These are phyloP conservation scores for Hippophae tibetana DNA, from an alignment of 306 rosid species.

Conservation along the genomic window DNA sequence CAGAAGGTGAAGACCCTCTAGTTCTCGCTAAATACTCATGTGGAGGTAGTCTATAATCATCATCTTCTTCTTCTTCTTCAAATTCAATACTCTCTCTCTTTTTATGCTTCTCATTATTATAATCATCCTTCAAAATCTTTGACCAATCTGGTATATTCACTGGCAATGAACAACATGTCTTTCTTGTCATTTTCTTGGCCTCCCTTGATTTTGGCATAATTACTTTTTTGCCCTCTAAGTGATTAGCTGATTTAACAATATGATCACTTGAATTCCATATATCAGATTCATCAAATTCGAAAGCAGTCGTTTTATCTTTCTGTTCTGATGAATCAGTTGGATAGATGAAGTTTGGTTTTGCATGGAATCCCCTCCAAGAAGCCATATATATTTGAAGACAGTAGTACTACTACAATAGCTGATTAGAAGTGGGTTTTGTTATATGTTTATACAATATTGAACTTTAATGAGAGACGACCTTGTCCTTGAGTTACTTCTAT, in stretches of 20 bases:
- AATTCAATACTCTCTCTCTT: slow-evolving; percentile 18
- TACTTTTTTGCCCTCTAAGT: too few relatives aligned
- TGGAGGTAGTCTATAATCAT: slow-evolving; percentile 45
- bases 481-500: neutral
- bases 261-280: slow-evolving; percentile 20
- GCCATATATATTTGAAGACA: slow-evolving; percentile 39
- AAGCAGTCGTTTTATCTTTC: slow-evolving; percentile 2
- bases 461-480: neutral
- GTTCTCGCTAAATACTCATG: slow-evolving; percentile 76
- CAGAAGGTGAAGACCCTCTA: slow-evolving; percentile 71
- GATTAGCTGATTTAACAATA: too few relatives aligned
- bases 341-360: slow-evolving; percentile 36
- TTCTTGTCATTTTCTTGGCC: slow-evolving; percentile 7
- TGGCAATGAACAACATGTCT: slow-evolving; percentile 47
- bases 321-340: slow-evolving; percentile 10
- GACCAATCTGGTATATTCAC: slow-evolving; percentile 82
- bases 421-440: neutral
- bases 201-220: too few relatives aligned
- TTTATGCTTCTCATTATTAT: slow-evolving; percentile 20
- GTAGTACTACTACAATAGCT: neutral
- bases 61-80: neutral
- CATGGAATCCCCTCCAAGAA: slow-evolving; percentile 40
- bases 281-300: slow-evolving; percentile 62
- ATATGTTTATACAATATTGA: neutral
- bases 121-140: slow-evolving; percentile 56